A percentile compares a stretch with the other conserved stretches of the same genome.
Evolutionary conservation across 306 rosid species (phyloP).

Genomic region (Quercus suber): DNA sequence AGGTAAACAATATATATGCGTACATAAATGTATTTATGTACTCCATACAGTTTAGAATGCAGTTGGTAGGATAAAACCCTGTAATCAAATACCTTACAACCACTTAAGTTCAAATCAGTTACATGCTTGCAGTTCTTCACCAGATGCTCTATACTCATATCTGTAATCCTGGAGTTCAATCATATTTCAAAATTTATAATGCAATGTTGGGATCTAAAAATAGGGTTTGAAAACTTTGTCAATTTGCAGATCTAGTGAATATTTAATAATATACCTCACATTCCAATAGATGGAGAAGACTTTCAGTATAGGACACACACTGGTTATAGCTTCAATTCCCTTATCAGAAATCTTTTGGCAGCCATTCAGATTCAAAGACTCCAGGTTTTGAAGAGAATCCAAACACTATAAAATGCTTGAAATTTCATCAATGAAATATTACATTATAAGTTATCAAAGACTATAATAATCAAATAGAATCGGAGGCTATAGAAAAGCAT

Average conservation of each 20-base stretch:
- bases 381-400: constrained; percentile 61
- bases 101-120: constrained; percentile 74
- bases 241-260: constrained; percentile 5
- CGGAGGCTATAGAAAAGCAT: constrained; percentile 1
- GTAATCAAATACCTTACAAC: constrained; percentile 70
- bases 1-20: constrained; percentile 14
- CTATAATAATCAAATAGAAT: neutral
- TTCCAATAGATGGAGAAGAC: constrained; percentile 75
- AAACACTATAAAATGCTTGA: constrained; percentile 47
- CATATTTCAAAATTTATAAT: constrained; percentile 16
- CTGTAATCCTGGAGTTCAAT: constrained; percentile 59
- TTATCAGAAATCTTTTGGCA: constrained; percentile 84
- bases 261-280: constrained; percentile 53
- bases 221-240: neutral
- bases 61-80: constrained; percentile 12
- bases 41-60: neutral
- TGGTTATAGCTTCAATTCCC: constrained; percentile 69
- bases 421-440: constrained; percentile 15
- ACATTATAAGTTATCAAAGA: neutral
- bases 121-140: constrained; percentile 62
- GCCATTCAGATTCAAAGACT: constrained; percentile 74
- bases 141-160: constrained; percentile 39
- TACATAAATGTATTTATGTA: neutral
- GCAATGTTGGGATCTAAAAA: constrained; percentile 10
- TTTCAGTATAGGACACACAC: constrained; percentile 59